Evolutionary conservation across 805 yeast species (phyloP), one percentile per base, ranked within the genome.

Genomic region (Torulaspora quercuum): DNA sequence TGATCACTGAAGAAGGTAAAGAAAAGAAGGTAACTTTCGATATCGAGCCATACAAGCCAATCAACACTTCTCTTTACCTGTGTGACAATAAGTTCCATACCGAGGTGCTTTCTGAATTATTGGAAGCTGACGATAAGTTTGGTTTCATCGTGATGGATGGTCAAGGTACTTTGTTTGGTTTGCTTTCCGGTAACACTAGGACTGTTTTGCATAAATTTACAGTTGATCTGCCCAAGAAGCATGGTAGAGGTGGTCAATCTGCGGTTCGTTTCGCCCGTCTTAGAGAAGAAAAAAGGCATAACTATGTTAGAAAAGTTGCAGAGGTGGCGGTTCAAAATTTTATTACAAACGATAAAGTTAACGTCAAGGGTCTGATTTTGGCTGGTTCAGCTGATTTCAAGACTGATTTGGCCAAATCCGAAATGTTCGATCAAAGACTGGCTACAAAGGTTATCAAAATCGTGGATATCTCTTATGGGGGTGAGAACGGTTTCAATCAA

Each of bases 241-340:
- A 92, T 74, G 98, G 98, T 59, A 84, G 98, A 76, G 98, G 98
- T 84, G 98, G 98, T 82, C 98, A 92, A 72, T 92, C 99, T 46
- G 98, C 99, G 29, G 63, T 92, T 53, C 97, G 99, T 86, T 92
- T 92, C 73, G 82, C 97, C 16, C 89, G 99, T 75, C 75, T 92
- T 65, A 84, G 99, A 76, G 98, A 92, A 55, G 98, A 92, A 69
- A 92, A 92, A 66, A 87, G 99, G 73, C 99, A 92, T 67, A 92
- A 92, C 65, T 92, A 92, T 69, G 94, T 92, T 45, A 79, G 99
- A 69, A 92, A 92, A 61, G 98, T 92, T 31, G 95, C 97, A 33
- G 99, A 92, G 71, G 90, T 80, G 34, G 97, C 98, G 5, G 97
- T 92, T 22, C 98, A 92, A 66, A 86, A 86, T 69, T 92, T 92